Evolutionary conservation across 192 early-diverging fungal species (phyloP), one percentile per base, ranked within the genome.

Genomic region (Rhizoclosmatium globosum): DNA sequence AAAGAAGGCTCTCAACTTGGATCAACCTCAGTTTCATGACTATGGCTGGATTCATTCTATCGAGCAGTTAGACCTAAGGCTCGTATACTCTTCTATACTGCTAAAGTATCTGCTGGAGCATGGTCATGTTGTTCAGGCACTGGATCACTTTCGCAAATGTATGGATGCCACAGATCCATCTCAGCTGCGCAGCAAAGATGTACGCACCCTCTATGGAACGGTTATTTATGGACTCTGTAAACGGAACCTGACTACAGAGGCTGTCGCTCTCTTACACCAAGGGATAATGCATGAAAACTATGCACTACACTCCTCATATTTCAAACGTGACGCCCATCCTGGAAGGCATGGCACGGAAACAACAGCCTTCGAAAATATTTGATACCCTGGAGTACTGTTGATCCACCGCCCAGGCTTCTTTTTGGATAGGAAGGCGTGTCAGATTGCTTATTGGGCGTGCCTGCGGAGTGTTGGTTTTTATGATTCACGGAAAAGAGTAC

Each of bases 391-490:
- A 48, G 2, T 71, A 48, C 47, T 71, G n/a, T 45, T 68, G 66
- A 47, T 17, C 2, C 15, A 42, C 41, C 42, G 45, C 42, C 15
- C n/a, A 42, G 47, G n/a, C n/a, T 23, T 44, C 39, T 17, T 21
- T 48, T 13, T 71, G 17, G 69, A 71, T 42, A 48, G n/a, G 38
- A 41, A 46, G n/a, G 46, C 69, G 2, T 71, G 47, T 15, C 19
- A 56, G 50, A 39, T 56, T 48, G 69, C 38, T 41, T 71, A 71
- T 58, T 71, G 69, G 69, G 69, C 47, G 6, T 71, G 69, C 38
- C 39, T 71, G 50, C 4, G 50, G n/a, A 7, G 11, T 62, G 60
- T 62, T 19, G 60, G 60, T 19, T 62, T 7, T 1, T 13, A 31
- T 31, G 31, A 31, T 31, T 31, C 31, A 0, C 31, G 31, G 31